Percentiles rank a stretch among this genome's conserved stretches.
phyloP scores from a whole-genome alignment of 768 basidiomycete species.

The Saitozyma podzolica region DNA sequence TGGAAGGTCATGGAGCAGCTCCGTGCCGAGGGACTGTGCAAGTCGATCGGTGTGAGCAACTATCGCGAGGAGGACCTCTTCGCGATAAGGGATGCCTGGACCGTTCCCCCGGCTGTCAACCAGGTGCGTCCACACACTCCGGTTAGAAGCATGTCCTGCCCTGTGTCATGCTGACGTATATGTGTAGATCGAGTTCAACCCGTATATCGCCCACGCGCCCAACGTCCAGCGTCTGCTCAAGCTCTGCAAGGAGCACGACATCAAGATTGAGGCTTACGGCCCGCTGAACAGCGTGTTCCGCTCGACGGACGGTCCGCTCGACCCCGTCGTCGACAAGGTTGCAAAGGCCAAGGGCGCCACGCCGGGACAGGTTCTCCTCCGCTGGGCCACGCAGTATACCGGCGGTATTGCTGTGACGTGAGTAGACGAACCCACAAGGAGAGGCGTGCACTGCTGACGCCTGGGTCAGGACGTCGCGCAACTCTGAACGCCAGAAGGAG shows the following conservation, averaged over 20 bases:
- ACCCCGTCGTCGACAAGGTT: slow-evolving; percentile 23
- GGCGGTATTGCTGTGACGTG: slow-evolving; percentile 20
- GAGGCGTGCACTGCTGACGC: too few species aligned
- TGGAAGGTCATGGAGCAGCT: slow-evolving; percentile 68
- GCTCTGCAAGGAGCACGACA: slow-evolving; percentile 41
- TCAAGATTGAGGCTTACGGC: slow-evolving; percentile 43
- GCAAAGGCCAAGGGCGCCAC: slow-evolving; percentile 20
- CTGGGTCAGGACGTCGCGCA: slow-evolving; percentile 28
- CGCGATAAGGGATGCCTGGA: slow-evolving; percentile 43
- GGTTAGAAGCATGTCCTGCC: too few species aligned
- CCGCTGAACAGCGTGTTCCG: slow-evolving; percentile 32
- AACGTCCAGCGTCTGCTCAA: slow-evolving; percentile 35
- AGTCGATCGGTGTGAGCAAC: slow-evolving; percentile 55
- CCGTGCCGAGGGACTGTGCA: slow-evolving; percentile 56
- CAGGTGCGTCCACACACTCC: too few species aligned
- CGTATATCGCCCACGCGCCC: slow-evolving; percentile 44
- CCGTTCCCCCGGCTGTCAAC: slow-evolving; percentile 50
- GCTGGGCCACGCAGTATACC: slow-evolving; percentile 25
- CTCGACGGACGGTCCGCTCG: slow-evolving; percentile 24
- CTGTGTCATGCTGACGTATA: background rate
- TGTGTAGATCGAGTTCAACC: slow-evolving; percentile 55
- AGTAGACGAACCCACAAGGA: too few species aligned
- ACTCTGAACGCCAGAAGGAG: slow-evolving; percentile 30
- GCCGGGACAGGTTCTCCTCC: slow-evolving; percentile 36
- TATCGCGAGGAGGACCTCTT: slow-evolving; percentile 52